A percentile compares a stretch with the other conserved stretches of the same genome.
Conservation (phyloP, 768 basidiomycete species). For the Hirschioporus abietinus region DNA sequence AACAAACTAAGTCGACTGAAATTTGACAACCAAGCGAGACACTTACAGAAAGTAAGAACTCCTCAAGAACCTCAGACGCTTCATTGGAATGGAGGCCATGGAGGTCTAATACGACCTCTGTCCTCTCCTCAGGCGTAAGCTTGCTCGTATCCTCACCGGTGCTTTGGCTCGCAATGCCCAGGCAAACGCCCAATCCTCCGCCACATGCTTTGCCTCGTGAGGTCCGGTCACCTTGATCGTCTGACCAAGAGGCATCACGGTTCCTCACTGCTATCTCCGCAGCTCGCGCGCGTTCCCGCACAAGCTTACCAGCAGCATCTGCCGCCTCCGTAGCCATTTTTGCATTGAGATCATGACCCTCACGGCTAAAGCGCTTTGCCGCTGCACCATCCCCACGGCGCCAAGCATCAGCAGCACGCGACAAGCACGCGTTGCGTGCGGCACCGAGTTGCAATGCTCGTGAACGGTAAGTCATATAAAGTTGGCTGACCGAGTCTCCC, state of each 20-base stretch:
- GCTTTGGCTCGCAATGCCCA: constrained; percentile 75
- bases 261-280: constrained; percentile 71
- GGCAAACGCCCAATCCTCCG: constrained; percentile 75
- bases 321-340: constrained; percentile 87
- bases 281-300: constrained; percentile 72
- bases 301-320: constrained; percentile 77
- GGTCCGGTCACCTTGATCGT: constrained; percentile 76
- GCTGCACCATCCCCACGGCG: constrained; percentile 91
- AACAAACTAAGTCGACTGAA: constrained; percentile 1
- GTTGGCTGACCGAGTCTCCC: constrained; percentile 66
- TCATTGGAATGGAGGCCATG: constrained; percentile 94
- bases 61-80: constrained; percentile 85
- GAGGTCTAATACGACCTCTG: constrained; percentile 81
- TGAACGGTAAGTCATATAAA: constrained; percentile 88
- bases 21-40: constrained; percentile 7
- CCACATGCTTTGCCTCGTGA: constrained; percentile 72
- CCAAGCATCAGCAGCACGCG: constrained; percentile 95
- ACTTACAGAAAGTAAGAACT: constrained; percentile 83
- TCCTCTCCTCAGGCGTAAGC: constrained; percentile 79
- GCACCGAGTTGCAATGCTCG: constrained; percentile 90
- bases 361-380: constrained; percentile 89
- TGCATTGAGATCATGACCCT: constrained; percentile 89
- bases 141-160: constrained; percentile 44
- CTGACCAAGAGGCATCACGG: constrained; percentile 71
- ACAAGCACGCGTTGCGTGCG: constrained; percentile 89